phyloP scores from a whole-genome alignment of 345 rosid genomes.

The Citrus medica region DNA sequence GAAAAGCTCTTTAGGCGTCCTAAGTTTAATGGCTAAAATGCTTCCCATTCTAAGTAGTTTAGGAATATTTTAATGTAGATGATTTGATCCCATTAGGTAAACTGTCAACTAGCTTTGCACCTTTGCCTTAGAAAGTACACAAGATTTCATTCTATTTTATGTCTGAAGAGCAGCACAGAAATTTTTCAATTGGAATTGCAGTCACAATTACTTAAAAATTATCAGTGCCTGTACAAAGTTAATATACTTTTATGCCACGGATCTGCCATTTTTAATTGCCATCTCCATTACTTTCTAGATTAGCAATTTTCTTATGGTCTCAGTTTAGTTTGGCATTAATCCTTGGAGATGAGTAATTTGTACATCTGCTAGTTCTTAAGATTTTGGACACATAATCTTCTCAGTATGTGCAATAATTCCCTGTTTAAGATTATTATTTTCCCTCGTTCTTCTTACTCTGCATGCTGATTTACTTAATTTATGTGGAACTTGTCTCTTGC shows the following conservation, averaged over 20 bases:
- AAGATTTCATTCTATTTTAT: not conserved
- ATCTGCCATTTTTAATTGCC: not conserved
- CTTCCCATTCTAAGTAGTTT: not conserved
- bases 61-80: not conserved
- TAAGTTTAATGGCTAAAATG: not conserved
- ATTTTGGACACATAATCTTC: not conserved
- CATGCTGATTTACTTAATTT: too few relatives aligned
- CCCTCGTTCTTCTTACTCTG: too few relatives aligned
- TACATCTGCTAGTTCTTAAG: not conserved
- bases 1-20: not conserved
- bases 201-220: not conserved
- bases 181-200: not conserved
- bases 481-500: too few relatives aligned
- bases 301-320: not conserved
- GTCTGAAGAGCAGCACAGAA: not conserved
- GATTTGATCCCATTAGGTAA: not conserved
- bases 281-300: not conserved
- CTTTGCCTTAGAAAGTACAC: not conserved
- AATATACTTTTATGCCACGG: not conserved
- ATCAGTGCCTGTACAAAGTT: not conserved
- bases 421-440: too few relatives aligned
- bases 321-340: not conserved
- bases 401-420: not conserved
- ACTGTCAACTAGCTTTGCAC: not conserved
- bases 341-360: not conserved